These are phyloP conservation scores for Didymella arachidicola DNA, from an alignment of 2,329 filamentous ascomycete genomes.

Conservation along the genomic window DNA sequence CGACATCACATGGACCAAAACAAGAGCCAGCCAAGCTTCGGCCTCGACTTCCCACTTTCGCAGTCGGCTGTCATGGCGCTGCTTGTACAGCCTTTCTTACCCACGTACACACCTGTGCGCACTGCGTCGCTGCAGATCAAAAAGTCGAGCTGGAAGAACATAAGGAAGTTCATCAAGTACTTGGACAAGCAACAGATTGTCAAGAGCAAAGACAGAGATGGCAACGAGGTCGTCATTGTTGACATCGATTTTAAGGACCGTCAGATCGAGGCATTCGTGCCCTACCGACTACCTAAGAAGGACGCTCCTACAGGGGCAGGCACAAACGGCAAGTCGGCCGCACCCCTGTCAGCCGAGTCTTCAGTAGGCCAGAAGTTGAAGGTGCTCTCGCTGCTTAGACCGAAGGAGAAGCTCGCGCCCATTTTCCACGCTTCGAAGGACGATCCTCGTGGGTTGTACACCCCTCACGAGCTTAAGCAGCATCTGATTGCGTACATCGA, in stretches of 20 bases:
- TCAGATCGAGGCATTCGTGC: slow-evolving; percentile 63
- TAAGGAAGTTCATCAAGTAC: slow-evolving; percentile 73
- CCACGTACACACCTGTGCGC: slow-evolving; percentile 63
- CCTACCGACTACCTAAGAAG: slow-evolving; percentile 69
- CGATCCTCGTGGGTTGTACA: slow-evolving; percentile 65
- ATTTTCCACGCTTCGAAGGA: slow-evolving; percentile 61
- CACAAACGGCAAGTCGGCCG: slow-evolving; percentile 53
- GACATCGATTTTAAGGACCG: slow-evolving; percentile 70
- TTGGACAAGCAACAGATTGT: slow-evolving; percentile 70
- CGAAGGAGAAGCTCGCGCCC: slow-evolving; percentile 65
- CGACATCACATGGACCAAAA: slow-evolving; percentile 66
- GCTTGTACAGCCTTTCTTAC: slow-evolving; percentile 71
- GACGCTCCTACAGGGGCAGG: slow-evolving; percentile 48
- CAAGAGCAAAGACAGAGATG: slow-evolving; percentile 70
- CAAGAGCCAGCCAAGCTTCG: slow-evolving; percentile 59
- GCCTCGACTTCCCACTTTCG: slow-evolving; percentile 68
- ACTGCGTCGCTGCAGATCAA: slow-evolving; percentile 70
- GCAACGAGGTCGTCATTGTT: slow-evolving; percentile 68
- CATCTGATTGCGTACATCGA: slow-evolving; percentile 67
- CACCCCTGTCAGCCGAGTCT: slow-evolving; percentile 50
- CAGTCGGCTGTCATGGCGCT: slow-evolving; percentile 70
- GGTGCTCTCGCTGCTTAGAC: slow-evolving; percentile 63
- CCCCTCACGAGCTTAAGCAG: slow-evolving; percentile 65
- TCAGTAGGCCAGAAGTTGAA: slow-evolving; percentile 58
- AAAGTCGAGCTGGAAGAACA: slow-evolving; percentile 74